A percentile compares a stretch with the other conserved stretches of the same genome.
Evolutionary conservation across 768 basidiomycete species (phyloP).

Genomic region (Tulasnella sp.): DNA sequence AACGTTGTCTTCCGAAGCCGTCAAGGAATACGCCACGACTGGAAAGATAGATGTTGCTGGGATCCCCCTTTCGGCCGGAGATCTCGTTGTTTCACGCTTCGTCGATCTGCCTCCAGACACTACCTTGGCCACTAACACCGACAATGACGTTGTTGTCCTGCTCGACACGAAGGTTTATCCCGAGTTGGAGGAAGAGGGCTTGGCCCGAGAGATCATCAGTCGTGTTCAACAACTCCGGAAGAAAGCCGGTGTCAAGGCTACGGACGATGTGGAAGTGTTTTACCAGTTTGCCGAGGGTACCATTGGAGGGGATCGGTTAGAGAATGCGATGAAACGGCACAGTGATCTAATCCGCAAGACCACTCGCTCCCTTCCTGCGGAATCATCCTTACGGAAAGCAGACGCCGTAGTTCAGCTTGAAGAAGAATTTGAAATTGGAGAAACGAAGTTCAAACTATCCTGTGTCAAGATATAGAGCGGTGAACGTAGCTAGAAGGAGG

Average conservation of each 20-base stretch:
- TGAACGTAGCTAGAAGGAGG: neutral
- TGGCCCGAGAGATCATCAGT: slow-evolving; percentile 85
- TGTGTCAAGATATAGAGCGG: slow-evolving; percentile 52
- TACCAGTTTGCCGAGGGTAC: slow-evolving; percentile 71
- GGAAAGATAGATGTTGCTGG: slow-evolving; percentile 84
- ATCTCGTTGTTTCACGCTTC: slow-evolving; percentile 85
- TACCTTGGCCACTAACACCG: slow-evolving; percentile 68
- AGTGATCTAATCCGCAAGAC: slow-evolving; percentile 68
- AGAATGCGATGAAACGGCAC: slow-evolving; percentile 61
- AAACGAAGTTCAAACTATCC: slow-evolving; percentile 69
- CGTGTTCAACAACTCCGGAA: slow-evolving; percentile 94
- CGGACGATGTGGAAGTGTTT: slow-evolving; percentile 88
- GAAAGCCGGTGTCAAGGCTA: slow-evolving; percentile 90
- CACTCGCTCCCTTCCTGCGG: slow-evolving; percentile 64
- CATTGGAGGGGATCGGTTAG: slow-evolving; percentile 53
- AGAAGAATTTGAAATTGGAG: slow-evolving; percentile 84
- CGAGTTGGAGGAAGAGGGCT: slow-evolving; percentile 82
- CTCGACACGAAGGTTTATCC: slow-evolving; percentile 85
- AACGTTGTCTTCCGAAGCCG: slow-evolving; percentile 69
- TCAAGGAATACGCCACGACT: slow-evolving; percentile 69
- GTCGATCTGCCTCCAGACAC: slow-evolving; percentile 68
- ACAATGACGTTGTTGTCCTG: slow-evolving; percentile 91
- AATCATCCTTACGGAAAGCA: slow-evolving; percentile 52
- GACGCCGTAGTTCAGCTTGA: slow-evolving; percentile 59
- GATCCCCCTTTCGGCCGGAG: slow-evolving; percentile 85